Base-by-base conservation (phyloP, 2,329 filamentous ascomycete species). In the Pseudogymnoascus sp. region DNA sequence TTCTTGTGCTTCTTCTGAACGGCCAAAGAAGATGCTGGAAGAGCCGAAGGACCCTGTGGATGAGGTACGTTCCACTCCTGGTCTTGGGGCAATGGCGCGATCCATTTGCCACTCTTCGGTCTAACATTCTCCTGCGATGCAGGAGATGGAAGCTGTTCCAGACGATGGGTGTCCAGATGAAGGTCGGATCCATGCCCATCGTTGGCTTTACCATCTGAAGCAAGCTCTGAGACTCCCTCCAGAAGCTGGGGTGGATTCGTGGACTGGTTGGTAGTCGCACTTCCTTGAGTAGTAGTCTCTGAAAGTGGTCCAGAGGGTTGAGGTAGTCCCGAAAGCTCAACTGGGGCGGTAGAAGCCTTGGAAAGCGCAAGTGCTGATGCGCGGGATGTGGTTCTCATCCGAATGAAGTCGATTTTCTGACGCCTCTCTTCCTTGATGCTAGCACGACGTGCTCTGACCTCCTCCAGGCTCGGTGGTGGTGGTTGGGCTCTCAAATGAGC, bases 401-500 rank as follows among this genome's bases (percentile, higher is more conserved):
- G 33, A 40, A 65, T 56, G 33, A 64, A 65, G 3, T 62, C 42
- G 4, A 64, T 56, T 24, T 38, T 62, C 7, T 37, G 37, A 1
- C 29, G 19, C 26, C 64, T 59, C 38, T 64, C 59, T 8, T 63
- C 38, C 24, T 65, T 65, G 5, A 67, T 56, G 14, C 61, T 65
- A 3, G 64, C 66, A 14, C 68, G 63, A 1, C 66, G 66, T 26
- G 65, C 35, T 6, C 67, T 62, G n/a, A 61, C 67, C 60, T 69
- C 31, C 10, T 64, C 63, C 2, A 70, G 64, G 4, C 65, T 65
- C 24, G 66, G 21, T n/a, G 64, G 67, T 6, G 63, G 31, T 4
- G 59, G 60, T 0, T 63, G 29, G 6, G 50, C 50, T 56, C 50
- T 56, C 50, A 33, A 56, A 11, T 56, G n/a, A 4, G 29, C 50